Base-by-base conservation (phyloP, 495 filamentous ascomycete genomes). In the Neurospora sp. region DNA sequence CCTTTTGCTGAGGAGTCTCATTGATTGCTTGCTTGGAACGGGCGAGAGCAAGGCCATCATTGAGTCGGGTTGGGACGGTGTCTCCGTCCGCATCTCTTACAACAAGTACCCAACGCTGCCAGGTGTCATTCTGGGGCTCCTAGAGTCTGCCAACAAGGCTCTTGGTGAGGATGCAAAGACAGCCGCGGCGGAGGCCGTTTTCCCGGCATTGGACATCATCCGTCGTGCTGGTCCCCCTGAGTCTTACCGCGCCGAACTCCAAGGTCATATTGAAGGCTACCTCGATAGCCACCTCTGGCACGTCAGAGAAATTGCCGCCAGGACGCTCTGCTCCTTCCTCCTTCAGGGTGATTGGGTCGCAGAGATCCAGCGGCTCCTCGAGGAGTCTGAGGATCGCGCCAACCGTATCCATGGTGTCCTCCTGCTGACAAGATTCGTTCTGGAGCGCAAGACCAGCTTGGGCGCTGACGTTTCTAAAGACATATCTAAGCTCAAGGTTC, bases 251-350 rank as follows among this genome's bases (percentile, higher is more conserved):
- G 78, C 81, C 2, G 81, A 82, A 71, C 84, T 93, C 14, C 78
- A 82, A 69, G 75, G 76, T 44, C 81, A 83, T 27, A 85, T 94
- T 39, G 76, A 81, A 10, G 76, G 78, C 44, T 88, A 93, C 44
- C 83, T 94, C 39, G 87, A 86, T n/a, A 94, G 91, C 74, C 85
- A 86, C 3, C 86, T 94, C 18, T 98, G 94, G 96, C 90, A 93
- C 76, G 90, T 98, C 27, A 87, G 96, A 71, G 94, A 97, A 77
- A 94, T 97, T 74, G 93, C 95, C 16, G 94, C 95, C 6, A 88
- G 92, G 48, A 92, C 94, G 9, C 86, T 93, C 73, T 89, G 89
- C 70, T 88, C 88, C n/a, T 84, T 94, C 53, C 77, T 92, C 44
- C 79, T 88, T 4, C 79, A 84, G 18, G 72, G 81, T 7, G 80